Evolutionary conservation across 2,329 filamentous ascomycete species (phyloP), one percentile per base, ranked within the genome.

Genomic region (Paecilomyces variotii): DNA sequence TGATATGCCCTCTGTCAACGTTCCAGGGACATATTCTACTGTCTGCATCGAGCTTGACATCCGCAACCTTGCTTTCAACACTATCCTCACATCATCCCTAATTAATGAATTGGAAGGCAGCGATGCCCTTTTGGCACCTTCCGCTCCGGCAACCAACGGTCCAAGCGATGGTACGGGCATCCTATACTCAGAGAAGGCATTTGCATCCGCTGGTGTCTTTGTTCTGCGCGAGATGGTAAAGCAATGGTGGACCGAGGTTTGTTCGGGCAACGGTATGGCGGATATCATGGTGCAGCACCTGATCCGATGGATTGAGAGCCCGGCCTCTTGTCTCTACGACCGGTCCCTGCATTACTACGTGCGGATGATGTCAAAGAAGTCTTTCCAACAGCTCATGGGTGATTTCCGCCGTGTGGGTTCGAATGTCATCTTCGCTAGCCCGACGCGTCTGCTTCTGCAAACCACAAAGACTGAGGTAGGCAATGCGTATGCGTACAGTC

Each of bases 201-300:
- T 99, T 71, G 88, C 93, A n/a, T 89, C 91, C 55, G 91, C 93
- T 2, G 90, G 91, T 57, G 89, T 97, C 3, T 84, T 87, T 5
- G 94, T 99, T 0, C 81, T 99, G 2, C 88, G 94, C 12, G 95
- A 97, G 67, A 97, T 99, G 92, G 94, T 99, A 65, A 96, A 97
- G 73, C 85, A 90, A 2, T 99, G 95, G 95, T 99, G 94, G 94
- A 84, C 88, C 0, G 93, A 99, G 73, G 95, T 94, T 4, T 94
- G 90, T 70, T 86, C 85, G 61, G 91, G 91, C 39, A 95, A 90
- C 67, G 88, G 85, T 49, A 97, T 99, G 91, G 95, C 95, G 0
- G 94, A 99, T 74, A 86, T 97, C 57, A 91, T 99, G 81, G 94
- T 99, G 0, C 92, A 96, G 70, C 93, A 99, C 74, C 82, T 99